Percentiles rank a stretch among this genome's conserved stretches.
phyloP scores from a whole-genome alignment of 495 filamentous ascomycete genomes.

The Talaromyces trachyspermus region DNA sequence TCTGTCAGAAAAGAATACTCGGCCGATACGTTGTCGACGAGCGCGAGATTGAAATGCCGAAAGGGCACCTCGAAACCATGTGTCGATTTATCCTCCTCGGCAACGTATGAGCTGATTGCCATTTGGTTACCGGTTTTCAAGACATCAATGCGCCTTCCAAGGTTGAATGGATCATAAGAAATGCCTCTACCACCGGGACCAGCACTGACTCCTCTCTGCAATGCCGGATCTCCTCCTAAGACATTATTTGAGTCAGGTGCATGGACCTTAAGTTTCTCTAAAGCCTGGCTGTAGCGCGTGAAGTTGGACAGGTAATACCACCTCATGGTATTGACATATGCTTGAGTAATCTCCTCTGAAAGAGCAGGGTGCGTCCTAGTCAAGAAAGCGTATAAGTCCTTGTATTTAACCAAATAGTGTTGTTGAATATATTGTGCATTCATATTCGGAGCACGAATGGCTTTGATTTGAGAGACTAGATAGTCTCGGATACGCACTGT shows the following conservation, averaged over 20 bases:
- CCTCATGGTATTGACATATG: conserved; percentile 96
- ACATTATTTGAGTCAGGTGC: conserved; percentile 76
- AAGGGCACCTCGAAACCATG: conserved; percentile 89
- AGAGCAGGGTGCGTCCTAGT: conserved; percentile 68
- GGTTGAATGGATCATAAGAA: conserved; percentile 77
- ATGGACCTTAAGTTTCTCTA: conserved; percentile 79
- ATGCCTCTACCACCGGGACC: conserved; percentile 34
- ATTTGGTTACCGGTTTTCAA: conserved; percentile 60
- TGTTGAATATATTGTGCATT: conserved; percentile 96
- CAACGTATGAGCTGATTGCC: conserved; percentile 73
- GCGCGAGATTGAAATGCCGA: conserved; percentile 85
- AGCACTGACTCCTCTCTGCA: conserved; percentile 46
- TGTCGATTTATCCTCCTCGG: conserved; percentile 75
- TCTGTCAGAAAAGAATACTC: conserved; percentile 90
- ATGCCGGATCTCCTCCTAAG: conserved; percentile 67
- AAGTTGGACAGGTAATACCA: conserved; percentile 97
- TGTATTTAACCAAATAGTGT: conserved; percentile 77
- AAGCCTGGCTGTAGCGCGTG: conserved; percentile 72
- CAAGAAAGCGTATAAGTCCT: conserved; percentile 79
- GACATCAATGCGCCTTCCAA: conserved; percentile 77
- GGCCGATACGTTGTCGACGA: conserved; percentile 88
- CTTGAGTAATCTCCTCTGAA: conserved; percentile 81
- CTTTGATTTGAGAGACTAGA: conserved; percentile 87
- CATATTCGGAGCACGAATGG: conserved; percentile 84
- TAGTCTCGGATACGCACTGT: conserved; percentile 90